Evolutionary conservation across 257 asterid species (phyloP), one percentile per base, ranked within the genome.

Genomic region (Lycium ferocissimum): DNA sequence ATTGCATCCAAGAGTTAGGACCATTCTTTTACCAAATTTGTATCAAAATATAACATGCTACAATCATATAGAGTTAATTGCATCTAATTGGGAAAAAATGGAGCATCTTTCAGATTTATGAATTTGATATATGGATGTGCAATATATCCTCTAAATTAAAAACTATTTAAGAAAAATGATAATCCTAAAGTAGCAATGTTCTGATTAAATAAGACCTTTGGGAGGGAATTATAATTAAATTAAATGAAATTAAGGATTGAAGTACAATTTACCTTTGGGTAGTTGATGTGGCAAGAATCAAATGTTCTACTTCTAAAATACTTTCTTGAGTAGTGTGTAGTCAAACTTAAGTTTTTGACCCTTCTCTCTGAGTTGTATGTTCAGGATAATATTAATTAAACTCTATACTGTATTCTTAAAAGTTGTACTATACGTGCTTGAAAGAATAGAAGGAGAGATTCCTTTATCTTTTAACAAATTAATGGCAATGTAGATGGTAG

Each of bases 281-380:
- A 49, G 80, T 73, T 49, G 81, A 22, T 47, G 81, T 75, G 81
- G 20, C 61, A 53, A 75, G 81, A 76, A 51, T 76, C 15, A 76
- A 51, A 51, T 76, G 82, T 76, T 76, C 82, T 51, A 76, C 63
- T 76, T 76, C 82, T 76, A 51, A 51, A 12, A 26, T 51, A 6
- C 58, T 76, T 76, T 51, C 62, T 76, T 76, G 82, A 76, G 14
- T 76, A 76, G 9, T 51, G 82, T 51, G 63, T 13, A 76, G 82
- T 76, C 82, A 76, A 76, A 76, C 82, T 51, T 22, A 3, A 76
- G 20, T 22, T 22, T 76, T 76, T 76, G 81, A 76, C 81, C 62
- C 20, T 76, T 76, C 65, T 13, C 26, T 51, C 65, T 51, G 82
- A 51, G 82, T 76, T 51, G 82, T 17, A 76, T 22, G 81, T 75